phyloP scores from a whole-genome alignment of 306 rosid genomes.

The Gillenia trifoliata region DNA sequence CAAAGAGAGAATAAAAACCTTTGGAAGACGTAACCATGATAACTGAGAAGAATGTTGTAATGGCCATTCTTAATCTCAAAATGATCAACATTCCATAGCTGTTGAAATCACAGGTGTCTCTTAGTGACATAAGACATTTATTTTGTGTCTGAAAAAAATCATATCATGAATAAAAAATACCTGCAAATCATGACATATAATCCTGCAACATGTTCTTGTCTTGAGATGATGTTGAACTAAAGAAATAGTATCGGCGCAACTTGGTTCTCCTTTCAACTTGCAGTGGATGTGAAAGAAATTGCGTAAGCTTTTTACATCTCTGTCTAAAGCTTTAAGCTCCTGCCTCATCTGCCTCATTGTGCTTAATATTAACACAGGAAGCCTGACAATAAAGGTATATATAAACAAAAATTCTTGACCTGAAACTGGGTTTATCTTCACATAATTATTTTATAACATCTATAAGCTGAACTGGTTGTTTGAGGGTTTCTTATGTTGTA shows the following conservation, averaged over 20 bases:
- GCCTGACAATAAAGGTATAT: slow-evolving; percentile 22
- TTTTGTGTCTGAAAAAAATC: slow-evolving; percentile 7
- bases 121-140: slow-evolving; percentile 18
- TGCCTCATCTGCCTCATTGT: slow-evolving; percentile 31
- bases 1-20: slow-evolving; percentile 27
- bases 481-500: background rate
- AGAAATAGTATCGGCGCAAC: slow-evolving; percentile 36
- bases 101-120: slow-evolving; percentile 23
- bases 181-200: slow-evolving; percentile 61
- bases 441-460: background rate
- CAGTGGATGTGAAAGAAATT: slow-evolving; percentile 47
- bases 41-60: slow-evolving; percentile 60
- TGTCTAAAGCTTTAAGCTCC: slow-evolving; percentile 47
- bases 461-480: background rate
- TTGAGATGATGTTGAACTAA: slow-evolving; percentile 52
- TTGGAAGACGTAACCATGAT: slow-evolving; percentile 57
- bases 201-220: slow-evolving; percentile 48
- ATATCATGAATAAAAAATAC: slow-evolving; percentile 31
- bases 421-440: slow-evolving; percentile 1
- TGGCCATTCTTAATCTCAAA: slow-evolving; percentile 53
- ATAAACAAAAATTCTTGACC: background rate
- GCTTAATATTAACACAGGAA: slow-evolving; percentile 16
- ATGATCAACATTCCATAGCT: slow-evolving; percentile 67
- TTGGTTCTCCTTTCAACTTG: slow-evolving; percentile 50
- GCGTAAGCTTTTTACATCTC: slow-evolving; percentile 43